Percentiles rank a stretch among this genome's conserved stretches.
These are phyloP conservation scores for Elongisporangium senticosum DNA, from an alignment of 352 stramenopile genomes.

Conservation along the genomic window DNA sequence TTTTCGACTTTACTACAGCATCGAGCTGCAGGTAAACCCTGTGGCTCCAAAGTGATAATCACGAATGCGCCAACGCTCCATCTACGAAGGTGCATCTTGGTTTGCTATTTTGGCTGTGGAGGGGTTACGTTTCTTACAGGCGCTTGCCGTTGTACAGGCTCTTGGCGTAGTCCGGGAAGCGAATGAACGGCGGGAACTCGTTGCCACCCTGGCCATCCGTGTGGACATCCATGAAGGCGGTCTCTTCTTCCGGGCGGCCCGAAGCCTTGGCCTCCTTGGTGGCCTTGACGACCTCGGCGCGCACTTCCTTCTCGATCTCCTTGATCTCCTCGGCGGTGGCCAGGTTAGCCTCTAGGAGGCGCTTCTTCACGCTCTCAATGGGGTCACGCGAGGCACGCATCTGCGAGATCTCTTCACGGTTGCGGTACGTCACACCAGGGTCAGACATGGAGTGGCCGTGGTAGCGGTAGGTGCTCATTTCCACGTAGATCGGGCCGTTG, in stretches of 20 bases:
- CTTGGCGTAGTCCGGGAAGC: conserved; percentile 96
- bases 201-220: conserved; percentile 85
- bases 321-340: conserved; percentile 98
- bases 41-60: background rate
- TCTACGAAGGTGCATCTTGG: background rate
- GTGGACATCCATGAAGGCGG: conserved; percentile 88
- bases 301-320: conserved; percentile 98
- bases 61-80: background rate
- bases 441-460: conserved; percentile 99
- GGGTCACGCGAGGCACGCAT: conserved; percentile 98
- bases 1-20: no score
- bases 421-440: conserved; percentile 99
- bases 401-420: conserved; percentile 99
- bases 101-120: background rate
- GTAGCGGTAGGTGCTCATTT: conserved; percentile 99
- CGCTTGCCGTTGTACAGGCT: conserved; percentile 87
- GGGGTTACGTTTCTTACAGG: conserved; percentile 8
- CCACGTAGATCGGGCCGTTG: conserved; percentile 99
- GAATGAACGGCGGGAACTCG: conserved; percentile 94
- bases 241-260: conserved; percentile 35
- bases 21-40: no score
- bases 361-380: conserved; percentile 98
- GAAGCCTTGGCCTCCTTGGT: conserved; percentile 90
- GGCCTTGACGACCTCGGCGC: conserved; percentile 95
- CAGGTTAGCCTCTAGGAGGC: conserved; percentile 92